Conservation (phyloP, 1,139 yeast species). For the Hanseniaspora uvarum region DNA sequence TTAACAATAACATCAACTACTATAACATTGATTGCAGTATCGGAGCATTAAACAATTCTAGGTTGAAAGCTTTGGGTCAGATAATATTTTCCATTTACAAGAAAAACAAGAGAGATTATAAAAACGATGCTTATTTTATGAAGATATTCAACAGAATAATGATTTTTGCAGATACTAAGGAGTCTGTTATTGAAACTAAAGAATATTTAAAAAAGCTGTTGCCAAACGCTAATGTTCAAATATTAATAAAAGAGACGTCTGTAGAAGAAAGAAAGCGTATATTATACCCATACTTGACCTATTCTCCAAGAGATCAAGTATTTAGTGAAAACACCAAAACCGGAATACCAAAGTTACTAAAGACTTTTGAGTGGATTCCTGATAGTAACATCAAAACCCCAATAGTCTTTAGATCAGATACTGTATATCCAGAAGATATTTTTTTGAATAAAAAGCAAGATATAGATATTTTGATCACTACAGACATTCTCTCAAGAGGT, state of each 20-base stretch:
- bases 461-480: conserved; percentile 58
- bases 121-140: conserved; percentile 49
- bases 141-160: conserved; percentile 61
- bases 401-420: conserved; percentile 18
- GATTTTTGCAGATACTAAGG: conserved; percentile 72
- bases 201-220: conserved; percentile 43
- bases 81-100: conserved; percentile 74
- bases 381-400: conserved; percentile 26
- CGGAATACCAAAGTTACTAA: conserved; percentile 17
- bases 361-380: conserved; percentile 20
- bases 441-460: conserved; percentile 31
- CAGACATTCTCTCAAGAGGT: conserved; percentile 86
- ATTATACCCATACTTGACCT: conserved; percentile 52
- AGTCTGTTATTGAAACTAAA: conserved; percentile 48
- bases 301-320: conserved; percentile 33
- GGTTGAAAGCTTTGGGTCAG: conserved; percentile 75
- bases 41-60: conserved; percentile 74
- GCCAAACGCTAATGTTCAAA: conserved; percentile 41
- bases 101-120: conserved; percentile 40
- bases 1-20: conserved; percentile 66
- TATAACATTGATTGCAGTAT: conserved; percentile 64
- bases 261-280: conserved; percentile 48
- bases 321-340: conserved; percentile 18
- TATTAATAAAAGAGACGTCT: conserved; percentile 55
- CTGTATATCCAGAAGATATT: neutral